Conservation (phyloP, 1,284 basidiomycete genomes). For the Cystobasidiaceae sp. region DNA sequence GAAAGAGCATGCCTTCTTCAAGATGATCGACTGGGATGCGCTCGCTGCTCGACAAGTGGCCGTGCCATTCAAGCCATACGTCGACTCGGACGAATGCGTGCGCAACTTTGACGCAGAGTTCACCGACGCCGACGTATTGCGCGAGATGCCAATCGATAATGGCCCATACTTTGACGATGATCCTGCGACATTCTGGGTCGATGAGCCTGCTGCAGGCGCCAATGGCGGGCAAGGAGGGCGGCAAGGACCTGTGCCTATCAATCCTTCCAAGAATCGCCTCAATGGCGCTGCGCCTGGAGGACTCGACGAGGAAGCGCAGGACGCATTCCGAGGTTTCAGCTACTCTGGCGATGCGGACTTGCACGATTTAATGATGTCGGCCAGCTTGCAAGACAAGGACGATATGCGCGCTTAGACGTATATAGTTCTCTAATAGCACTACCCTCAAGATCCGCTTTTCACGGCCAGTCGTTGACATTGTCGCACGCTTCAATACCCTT, state of each 20-base stretch:
- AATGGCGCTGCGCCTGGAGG: too few relatives aligned
- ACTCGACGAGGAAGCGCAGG: slow-evolving; percentile 50
- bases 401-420: slow-evolving; percentile 6
- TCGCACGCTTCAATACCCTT: background rate
- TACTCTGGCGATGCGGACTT: slow-evolving; percentile 40
- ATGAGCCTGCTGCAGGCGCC: slow-evolving; percentile 35
- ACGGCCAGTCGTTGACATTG: too few relatives aligned
- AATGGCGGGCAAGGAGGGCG: slow-evolving; percentile 48
- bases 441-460: background rate
- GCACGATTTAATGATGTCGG: slow-evolving; percentile 27
- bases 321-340: slow-evolving; percentile 43
- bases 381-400: slow-evolving; percentile 17
- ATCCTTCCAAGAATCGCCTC: slow-evolving; percentile 35
- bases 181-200: slow-evolving; percentile 36
- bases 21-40: slow-evolving; percentile 76
- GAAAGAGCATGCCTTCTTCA: slow-evolving; percentile 95
- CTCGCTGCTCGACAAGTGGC: slow-evolving; percentile 85
- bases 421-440: background rate
- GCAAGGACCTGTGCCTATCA: slow-evolving; percentile 50
- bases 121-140: slow-evolving; percentile 74
- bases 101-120: slow-evolving; percentile 99
- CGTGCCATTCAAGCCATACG: slow-evolving; percentile 95
- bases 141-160: slow-evolving; percentile 55
- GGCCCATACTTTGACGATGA: slow-evolving; percentile 57
- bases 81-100: slow-evolving; percentile 96